Evolutionary conservation across 2,329 filamentous ascomycete genomes (phyloP), one percentile per base, ranked within the genome.

Genomic region (Verticillium tricorpus): DNA sequence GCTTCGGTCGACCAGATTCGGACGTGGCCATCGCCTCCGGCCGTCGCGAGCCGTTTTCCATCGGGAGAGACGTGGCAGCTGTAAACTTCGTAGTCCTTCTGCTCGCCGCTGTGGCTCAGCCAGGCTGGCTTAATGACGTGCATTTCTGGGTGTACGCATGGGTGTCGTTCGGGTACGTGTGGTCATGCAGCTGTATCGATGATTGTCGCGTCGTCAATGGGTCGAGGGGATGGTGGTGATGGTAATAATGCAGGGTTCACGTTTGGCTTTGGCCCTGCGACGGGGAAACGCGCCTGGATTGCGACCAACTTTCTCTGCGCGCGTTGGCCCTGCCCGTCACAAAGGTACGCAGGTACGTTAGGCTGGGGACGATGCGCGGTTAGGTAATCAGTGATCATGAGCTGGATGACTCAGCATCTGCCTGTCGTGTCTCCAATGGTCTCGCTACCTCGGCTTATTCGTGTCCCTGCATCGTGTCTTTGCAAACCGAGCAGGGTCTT

Each of bases 41-140:
- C 95, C 22, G 95, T 98, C 57, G 94, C 95, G 62, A 99, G 85
- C 67, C 95, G 88, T 72, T 88, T 89, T 67, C 94, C 95, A 78
- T 99, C 95, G 15, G 95, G 92, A 32, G 95, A 99, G 67, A 99
- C 88, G 82, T 98, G 92, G 76, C 94, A 98, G 79, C 92, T 97
- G 80, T 98, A 99, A 67, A 98, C 94, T 78, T 99, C 95, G 73
- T 96, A 96, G 74, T 98, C 93, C 74, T 97, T 98, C 75, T 96
- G 92, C 80, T 99, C 95, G 74, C 94, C 93, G 78, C 92, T 93
- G 80, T 97, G 94, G 75, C 91, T 94, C 71, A 98, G 88, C 93
- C 94, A 98, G 74, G 91, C 88, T 69, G 94, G 94, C 86, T 96
- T 97, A 77, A 96, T 92, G 78, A 97, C 86, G 81, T 88, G 89